phyloP scores from a whole-genome alignment of 2,329 filamentous ascomycete species.

The Calonectria naviculata region DNA sequence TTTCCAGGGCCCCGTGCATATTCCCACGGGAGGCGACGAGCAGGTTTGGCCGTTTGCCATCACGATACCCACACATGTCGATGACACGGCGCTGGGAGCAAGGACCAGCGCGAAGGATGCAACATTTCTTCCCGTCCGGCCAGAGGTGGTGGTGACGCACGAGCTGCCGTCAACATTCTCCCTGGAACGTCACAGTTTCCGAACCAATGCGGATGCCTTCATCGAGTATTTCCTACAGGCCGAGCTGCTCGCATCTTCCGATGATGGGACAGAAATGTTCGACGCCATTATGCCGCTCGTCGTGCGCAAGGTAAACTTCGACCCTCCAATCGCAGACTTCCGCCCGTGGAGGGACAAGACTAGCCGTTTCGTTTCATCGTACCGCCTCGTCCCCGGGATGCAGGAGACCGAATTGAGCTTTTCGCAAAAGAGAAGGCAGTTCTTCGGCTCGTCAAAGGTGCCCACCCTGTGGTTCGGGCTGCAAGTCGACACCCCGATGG shows the following conservation, averaged over 20 bases:
- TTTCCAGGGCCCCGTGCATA: constrained; percentile 40
- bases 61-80: constrained; percentile 36
- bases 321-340: constrained; percentile 34
- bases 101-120: background rate
- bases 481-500: constrained; percentile 37
- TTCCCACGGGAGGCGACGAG: constrained; percentile 16
- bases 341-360: background rate
- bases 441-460: constrained; percentile 47
- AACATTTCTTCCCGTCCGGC: background rate
- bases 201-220: background rate
- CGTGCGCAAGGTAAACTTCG: constrained; percentile 13
- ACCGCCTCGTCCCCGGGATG: constrained; percentile 46
- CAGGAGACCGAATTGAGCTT: constrained; percentile 43
- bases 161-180: constrained; percentile 17
- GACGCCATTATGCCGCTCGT: constrained; percentile 38
- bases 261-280: background rate
- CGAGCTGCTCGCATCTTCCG: constrained; percentile 24
- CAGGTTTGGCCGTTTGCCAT: constrained; percentile 44
- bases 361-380: constrained; percentile 18
- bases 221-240: constrained; percentile 50
- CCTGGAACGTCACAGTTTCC: background rate
- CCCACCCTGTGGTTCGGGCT: constrained; percentile 43
- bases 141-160: background rate
- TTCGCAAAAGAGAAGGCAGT: constrained; percentile 45
- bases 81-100: background rate